These are phyloP conservation scores for Entelexis sorbosivorans DNA, from an alignment of 1,139 yeast genomes.

Conservation along the genomic window DNA sequence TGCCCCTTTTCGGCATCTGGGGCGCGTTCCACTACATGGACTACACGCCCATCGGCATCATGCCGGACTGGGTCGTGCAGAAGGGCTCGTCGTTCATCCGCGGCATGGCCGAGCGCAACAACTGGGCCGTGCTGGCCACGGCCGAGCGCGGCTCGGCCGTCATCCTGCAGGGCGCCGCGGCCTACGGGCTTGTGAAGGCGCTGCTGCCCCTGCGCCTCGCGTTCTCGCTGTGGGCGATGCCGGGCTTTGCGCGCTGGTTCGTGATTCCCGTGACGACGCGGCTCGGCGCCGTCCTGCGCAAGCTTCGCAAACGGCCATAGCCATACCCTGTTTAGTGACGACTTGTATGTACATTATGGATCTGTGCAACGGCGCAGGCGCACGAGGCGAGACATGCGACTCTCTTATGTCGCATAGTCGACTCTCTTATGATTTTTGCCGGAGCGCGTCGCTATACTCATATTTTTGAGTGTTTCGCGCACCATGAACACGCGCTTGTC, in stretches of 20 bases:
- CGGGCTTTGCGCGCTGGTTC: constrained; percentile 52
- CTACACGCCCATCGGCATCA: constrained; percentile 37
- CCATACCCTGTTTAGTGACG: background rate
- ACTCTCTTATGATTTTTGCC: too few species aligned
- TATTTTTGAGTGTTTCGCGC: too few species aligned
- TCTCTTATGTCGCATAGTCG: too few species aligned
- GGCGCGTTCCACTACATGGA: constrained; percentile 51
- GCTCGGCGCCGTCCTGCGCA: background rate
- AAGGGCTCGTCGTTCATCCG: constrained; percentile 54
- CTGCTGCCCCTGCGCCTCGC: constrained; percentile 48
- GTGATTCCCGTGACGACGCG: constrained; percentile 37
- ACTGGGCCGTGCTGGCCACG: constrained; percentile 28
- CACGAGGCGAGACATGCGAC: too few species aligned
- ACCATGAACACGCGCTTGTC: too few species aligned
- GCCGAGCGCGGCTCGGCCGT: constrained; percentile 46
- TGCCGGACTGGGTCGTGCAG: constrained; percentile 56
- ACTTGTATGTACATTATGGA: background rate
- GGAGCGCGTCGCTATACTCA: too few species aligned
- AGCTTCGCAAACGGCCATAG: constrained; percentile 1
- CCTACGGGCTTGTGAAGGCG: constrained; percentile 66
- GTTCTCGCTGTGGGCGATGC: constrained; percentile 50
- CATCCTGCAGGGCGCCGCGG: constrained; percentile 75
- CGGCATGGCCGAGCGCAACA: constrained; percentile 33
- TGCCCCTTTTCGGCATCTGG: constrained; percentile 72
- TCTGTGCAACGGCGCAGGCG: too few species aligned